These are phyloP conservation scores for Pulicaria dysenterica DNA, from an alignment of 129 eudicot genomes.

Conservation along the genomic window DNA sequence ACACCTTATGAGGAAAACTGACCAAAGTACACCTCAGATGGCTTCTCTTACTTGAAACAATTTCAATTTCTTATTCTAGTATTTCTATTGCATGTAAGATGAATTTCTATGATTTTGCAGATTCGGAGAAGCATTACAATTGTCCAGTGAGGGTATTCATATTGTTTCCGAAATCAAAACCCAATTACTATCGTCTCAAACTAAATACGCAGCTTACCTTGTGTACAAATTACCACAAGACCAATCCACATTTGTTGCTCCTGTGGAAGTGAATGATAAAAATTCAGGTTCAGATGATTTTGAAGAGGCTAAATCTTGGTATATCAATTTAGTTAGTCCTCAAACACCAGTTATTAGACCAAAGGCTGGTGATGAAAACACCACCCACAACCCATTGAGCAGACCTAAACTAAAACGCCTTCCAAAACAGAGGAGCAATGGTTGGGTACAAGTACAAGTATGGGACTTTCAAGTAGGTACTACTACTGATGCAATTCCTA, in stretches of 20 bases:
- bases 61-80: background rate
- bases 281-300: background rate
- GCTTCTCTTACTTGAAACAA: too few relatives aligned
- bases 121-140: constrained; percentile 20
- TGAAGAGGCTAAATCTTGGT: too few relatives aligned
- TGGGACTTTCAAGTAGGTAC: background rate
- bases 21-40: too few relatives aligned
- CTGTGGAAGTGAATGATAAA: background rate
- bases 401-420: constrained; percentile 10
- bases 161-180: background rate
- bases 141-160: background rate
- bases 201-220: constrained; percentile 21
- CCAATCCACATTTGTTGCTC: background rate
- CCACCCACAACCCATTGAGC: constrained; percentile 27
- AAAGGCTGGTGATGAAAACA: background rate
- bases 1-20: background rate
- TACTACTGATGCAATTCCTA: background rate
- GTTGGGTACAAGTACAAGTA: background rate
- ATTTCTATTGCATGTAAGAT: background rate
- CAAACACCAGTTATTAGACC: background rate
- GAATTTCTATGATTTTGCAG: background rate
- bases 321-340: constrained; percentile 5
- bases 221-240: constrained; percentile 6
- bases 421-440: constrained; percentile 4
- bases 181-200: background rate